A percentile compares a stretch with the other conserved stretches of the same genome.
These are phyloP conservation scores for Platanthera guangdongensis DNA, from an alignment of 106 monocot species.

Conservation along the genomic window DNA sequence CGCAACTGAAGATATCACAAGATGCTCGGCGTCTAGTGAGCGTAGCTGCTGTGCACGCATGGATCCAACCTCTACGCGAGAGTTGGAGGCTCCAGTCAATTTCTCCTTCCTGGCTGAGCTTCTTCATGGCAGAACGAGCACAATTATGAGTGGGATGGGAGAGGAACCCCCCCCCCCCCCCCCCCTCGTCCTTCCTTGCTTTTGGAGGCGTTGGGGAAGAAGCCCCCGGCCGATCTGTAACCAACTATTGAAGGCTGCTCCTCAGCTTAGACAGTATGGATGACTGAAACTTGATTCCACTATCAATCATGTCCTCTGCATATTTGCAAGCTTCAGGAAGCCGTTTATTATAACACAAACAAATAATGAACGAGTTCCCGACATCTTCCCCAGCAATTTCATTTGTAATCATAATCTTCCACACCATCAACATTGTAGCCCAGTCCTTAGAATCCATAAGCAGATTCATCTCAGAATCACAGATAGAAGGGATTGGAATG, in stretches of 20 bases:
- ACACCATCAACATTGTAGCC: conserved; percentile 33
- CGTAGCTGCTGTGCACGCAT: too few relatives aligned
- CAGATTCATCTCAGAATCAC: conserved; percentile 19
- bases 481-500: conserved; percentile 22
- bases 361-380: conserved; percentile 42
- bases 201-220: too few relatives aligned
- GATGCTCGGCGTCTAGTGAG: too few relatives aligned
- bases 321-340: conserved; percentile 73
- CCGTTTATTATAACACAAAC: conserved; percentile 20
- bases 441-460: conserved; percentile 31
- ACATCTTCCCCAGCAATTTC: conserved; percentile 35
- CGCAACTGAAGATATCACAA: too few relatives aligned
- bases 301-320: conserved; percentile 76
- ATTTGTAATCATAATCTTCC: conserved; percentile 52
- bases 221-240: too few relatives aligned
- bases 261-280: conserved; percentile 53
- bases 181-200: too few relatives aligned
- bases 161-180: too few relatives aligned
- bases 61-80: too few relatives aligned
- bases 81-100: too few relatives aligned
- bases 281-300: conserved; percentile 55
- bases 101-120: too few relatives aligned
- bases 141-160: too few relatives aligned
- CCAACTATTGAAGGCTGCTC: conserved; percentile 31
- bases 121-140: too few relatives aligned